These are phyloP conservation scores for Aspergillus uvarum DNA, from an alignment of 2,329 filamentous ascomycete genomes.

Conservation along the genomic window DNA sequence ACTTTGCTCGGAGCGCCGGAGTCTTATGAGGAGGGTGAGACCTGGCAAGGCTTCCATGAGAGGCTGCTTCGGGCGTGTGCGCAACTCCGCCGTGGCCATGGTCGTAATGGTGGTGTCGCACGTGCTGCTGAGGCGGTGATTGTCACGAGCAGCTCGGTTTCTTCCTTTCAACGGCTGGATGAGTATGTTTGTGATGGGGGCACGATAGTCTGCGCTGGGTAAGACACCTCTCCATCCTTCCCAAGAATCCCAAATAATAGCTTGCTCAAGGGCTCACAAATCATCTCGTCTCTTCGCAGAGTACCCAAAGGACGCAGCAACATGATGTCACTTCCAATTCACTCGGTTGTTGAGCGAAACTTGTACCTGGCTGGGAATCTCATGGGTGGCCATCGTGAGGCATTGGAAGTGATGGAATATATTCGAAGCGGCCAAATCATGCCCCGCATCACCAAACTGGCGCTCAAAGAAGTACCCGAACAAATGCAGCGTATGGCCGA, in stretches of 20 bases:
- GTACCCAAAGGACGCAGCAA: neutral
- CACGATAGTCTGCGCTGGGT: conserved; percentile 1
- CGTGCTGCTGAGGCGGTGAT: neutral
- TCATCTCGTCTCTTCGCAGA: neutral
- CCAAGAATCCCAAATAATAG: neutral
- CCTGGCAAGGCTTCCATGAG: neutral
- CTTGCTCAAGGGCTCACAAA: neutral
- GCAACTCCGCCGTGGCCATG: neutral
- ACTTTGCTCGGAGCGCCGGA: neutral
- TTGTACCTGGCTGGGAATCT: neutral
- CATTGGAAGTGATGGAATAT: neutral
- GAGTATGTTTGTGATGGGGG: conserved; percentile 3
- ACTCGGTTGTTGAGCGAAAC: neutral
- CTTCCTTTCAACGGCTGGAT: neutral
- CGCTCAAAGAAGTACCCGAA: neutral
- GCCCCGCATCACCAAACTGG: neutral
- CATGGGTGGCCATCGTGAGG: neutral
- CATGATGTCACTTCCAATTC: neutral
- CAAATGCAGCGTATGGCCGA: neutral
- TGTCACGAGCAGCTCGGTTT: neutral
- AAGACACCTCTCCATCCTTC: neutral
- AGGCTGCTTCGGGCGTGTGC: neutral
- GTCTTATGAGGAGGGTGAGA: neutral
- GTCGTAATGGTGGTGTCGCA: neutral
- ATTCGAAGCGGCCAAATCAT: neutral